phyloP scores from a whole-genome alignment of 148 eudicot genomes.

The Amaranthus palmeri region DNA sequence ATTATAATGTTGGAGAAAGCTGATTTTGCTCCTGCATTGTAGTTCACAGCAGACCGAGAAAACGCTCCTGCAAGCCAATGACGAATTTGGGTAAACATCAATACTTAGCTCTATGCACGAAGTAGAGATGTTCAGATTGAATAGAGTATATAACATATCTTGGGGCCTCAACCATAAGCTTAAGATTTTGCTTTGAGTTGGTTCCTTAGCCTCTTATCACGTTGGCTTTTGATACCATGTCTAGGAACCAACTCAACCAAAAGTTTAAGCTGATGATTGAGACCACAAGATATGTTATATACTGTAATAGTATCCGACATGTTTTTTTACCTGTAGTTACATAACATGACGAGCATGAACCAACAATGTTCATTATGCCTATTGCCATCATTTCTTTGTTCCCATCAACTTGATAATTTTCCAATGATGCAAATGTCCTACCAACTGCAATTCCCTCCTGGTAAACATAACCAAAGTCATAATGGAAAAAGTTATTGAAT shows the following conservation, averaged over 20 bases:
- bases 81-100: background rate
- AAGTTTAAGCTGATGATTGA: background rate
- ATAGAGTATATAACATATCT: too few relatives aligned
- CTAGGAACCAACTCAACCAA: background rate
- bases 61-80: conserved; percentile 53
- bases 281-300: background rate
- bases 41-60: conserved; percentile 88
- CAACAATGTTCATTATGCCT: conserved; percentile 87
- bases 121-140: too few relatives aligned
- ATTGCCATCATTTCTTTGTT: conserved; percentile 99
- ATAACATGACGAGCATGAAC: conserved; percentile 88
- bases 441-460: conserved; percentile 99
- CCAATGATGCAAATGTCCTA: conserved; percentile 78
- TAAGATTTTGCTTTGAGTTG: too few relatives aligned
- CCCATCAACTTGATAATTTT: conserved; percentile 92
- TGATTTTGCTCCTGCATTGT: conserved; percentile 82
- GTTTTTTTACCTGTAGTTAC: conserved; percentile 64
- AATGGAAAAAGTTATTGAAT: too few relatives aligned
- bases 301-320: background rate
- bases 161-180: too few relatives aligned
- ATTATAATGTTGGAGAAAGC: conserved; percentile 79
- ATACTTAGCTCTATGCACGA: background rate
- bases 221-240: too few relatives aligned
- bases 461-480: background rate
- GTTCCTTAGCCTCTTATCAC: too few relatives aligned